These are phyloP conservation scores for Hygrophila difformis DNA, from an alignment of 257 asterid genomes.

Conservation along the genomic window DNA sequence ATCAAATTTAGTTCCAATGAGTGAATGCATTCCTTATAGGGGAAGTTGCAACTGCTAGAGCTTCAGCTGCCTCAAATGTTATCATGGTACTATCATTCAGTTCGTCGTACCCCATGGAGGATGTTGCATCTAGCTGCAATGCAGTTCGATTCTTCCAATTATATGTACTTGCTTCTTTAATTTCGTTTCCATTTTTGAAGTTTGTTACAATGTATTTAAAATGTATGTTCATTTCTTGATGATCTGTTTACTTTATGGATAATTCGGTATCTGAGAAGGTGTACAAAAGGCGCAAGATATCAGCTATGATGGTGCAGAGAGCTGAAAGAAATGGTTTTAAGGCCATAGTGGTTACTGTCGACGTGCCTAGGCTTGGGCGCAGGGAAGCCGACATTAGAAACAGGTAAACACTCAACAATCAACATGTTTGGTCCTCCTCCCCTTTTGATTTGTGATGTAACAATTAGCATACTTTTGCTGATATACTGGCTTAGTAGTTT, in stretches of 20 bases:
- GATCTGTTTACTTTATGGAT: too few species aligned
- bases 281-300: background rate
- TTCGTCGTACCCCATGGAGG: conserved; percentile 14
- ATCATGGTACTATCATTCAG: conserved; percentile 50
- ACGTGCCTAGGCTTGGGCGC: background rate
- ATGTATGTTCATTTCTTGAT: too few species aligned
- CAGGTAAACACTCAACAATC: too few species aligned
- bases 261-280: too few species aligned
- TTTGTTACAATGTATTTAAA: too few species aligned
- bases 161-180: too few species aligned
- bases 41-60: conserved; percentile 79
- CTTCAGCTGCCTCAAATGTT: conserved; percentile 68
- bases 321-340: conserved; percentile 3
- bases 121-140: conserved; percentile 10
- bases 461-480: too few species aligned
- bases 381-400: conserved; percentile 1
- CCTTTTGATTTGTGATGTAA: too few species aligned
- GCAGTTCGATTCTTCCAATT: conserved; percentile 22
- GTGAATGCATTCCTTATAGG: conserved; percentile 30
- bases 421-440: too few species aligned
- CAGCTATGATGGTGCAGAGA: background rate
- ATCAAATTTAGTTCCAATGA: too few species aligned
- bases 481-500: too few species aligned
- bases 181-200: too few species aligned
- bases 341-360: conserved; percentile 1